Evolutionary conservation across 2,329 filamentous ascomycete species (phyloP).

Genomic region (Moelleriella libera): DNA sequence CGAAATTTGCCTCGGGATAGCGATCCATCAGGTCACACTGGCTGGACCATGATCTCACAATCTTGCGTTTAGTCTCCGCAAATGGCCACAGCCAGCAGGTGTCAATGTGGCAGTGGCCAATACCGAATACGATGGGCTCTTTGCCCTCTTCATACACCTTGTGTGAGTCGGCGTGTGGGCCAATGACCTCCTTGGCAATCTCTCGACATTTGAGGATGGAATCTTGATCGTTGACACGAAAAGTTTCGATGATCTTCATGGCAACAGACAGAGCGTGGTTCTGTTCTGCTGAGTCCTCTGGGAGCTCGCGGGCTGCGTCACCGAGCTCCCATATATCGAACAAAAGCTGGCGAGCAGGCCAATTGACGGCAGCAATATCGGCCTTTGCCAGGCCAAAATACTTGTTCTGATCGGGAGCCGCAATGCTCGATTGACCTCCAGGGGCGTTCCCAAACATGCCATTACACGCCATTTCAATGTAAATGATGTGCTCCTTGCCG

Average conservation of each 20-base stretch:
- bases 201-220: conserved; percentile 68
- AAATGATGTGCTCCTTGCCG: conserved; percentile 76
- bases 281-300: conserved; percentile 73
- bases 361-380: conserved; percentile 79
- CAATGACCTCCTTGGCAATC: conserved; percentile 73
- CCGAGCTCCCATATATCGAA: conserved; percentile 95
- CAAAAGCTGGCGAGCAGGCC: conserved; percentile 67
- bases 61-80: conserved; percentile 94
- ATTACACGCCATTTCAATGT: conserved; percentile 98
- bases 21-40: conserved; percentile 92
- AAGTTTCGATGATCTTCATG: conserved; percentile 81
- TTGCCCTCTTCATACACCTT: conserved; percentile 70
- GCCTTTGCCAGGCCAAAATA: conserved; percentile 65
- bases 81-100: conserved; percentile 98
- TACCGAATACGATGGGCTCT: conserved; percentile 67
- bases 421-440: conserved; percentile 64
- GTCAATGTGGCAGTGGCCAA: conserved; percentile 96
- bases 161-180: conserved; percentile 64
- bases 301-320: conserved; percentile 85
- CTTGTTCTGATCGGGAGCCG: conserved; percentile 75
- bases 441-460: conserved; percentile 93
- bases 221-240: conserved; percentile 65
- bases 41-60: conserved; percentile 90
- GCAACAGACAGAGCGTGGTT: conserved; percentile 73
- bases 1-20: conserved; percentile 87